phyloP scores from a whole-genome alignment of 768 basidiomycete genomes.

The Tylopilus intermedius region DNA sequence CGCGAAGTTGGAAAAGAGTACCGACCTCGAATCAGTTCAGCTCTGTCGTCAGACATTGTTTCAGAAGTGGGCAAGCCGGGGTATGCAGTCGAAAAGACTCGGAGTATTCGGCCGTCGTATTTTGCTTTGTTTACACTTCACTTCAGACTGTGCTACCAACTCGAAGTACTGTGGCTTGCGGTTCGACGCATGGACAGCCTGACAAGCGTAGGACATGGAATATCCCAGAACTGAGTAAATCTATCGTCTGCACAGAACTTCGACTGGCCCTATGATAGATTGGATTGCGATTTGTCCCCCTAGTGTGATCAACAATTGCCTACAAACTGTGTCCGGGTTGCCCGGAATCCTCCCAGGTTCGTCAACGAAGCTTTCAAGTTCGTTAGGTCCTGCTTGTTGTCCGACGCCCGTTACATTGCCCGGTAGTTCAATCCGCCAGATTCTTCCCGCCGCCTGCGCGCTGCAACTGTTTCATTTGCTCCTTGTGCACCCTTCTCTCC shows the following conservation, averaged over 20 bases:
- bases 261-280: too few relatives aligned
- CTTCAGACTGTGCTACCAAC: neutral
- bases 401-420: neutral
- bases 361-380: too few relatives aligned
- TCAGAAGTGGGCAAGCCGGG: neutral
- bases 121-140: constrained; percentile 5
- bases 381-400: neutral
- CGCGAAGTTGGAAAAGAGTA: neutral
- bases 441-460: neutral
- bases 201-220: too few relatives aligned
- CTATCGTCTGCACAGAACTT: too few relatives aligned
- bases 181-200: too few relatives aligned
- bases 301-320: too few relatives aligned
- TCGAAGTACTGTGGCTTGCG: too few relatives aligned
- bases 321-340: too few relatives aligned
- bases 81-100: neutral
- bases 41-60: constrained; percentile 32
- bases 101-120: constrained; percentile 1
- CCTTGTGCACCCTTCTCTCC: constrained; percentile 14
- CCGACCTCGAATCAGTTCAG: constrained; percentile 32
- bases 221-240: too few relatives aligned
- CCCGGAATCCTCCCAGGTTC: too few relatives aligned
- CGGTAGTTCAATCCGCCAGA: neutral
- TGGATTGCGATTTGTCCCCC: too few relatives aligned
- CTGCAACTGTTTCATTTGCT: constrained; percentile 12